Base-by-base conservation (phyloP, 306 rosid genomes). In the Pyrus betulifolia region DNA sequence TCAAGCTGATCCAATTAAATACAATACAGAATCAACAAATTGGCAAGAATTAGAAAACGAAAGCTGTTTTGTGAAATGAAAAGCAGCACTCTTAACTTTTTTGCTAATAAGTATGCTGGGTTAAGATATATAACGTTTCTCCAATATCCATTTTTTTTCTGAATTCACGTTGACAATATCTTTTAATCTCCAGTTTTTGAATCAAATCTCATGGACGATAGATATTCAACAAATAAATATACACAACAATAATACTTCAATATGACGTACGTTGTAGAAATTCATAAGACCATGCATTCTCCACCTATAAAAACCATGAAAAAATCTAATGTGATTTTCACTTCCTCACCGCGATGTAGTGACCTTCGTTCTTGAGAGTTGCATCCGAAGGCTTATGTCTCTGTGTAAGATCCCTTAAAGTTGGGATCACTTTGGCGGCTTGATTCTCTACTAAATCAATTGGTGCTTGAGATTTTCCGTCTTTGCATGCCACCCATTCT, bases 391-490 rank as follows among this genome's bases (percentile, higher is more conserved):
- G 82, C n/a, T 33, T 45, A 63, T 82, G 71, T 15, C 8, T 71
- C 42, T 66, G 61, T 6, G 11, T 46, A 21, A 82, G 58, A 9
- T 68, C 30, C 6, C 62, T 76, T 9, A 74, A 72, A 25, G 12
- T 40, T 40, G 64, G 33, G n/a, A 51, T 72, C 17, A 51, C 35
- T 42, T 49, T 59, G 0, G 60, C 22, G 0, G 66, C 79, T 2
- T 21, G 28, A 31, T 38, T 46, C 30, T 13, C 40, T 3, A 69
- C 31, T 21, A 85, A 55, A 65, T 78, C 75, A 0, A 85, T 45
- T 15, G 86, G 88, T 58, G 84, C 74, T 66, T 85, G 86, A 51
- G 35, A 54, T 8, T 5, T 82, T 33, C 88, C 88, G 52, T 66
- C 25, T 4, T 74, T 80, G 52, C 88, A 85, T 61, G 21, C 67